Base-by-base conservation (phyloP, 257 asterid genomes). In the Asclepias syriaca region DNA sequence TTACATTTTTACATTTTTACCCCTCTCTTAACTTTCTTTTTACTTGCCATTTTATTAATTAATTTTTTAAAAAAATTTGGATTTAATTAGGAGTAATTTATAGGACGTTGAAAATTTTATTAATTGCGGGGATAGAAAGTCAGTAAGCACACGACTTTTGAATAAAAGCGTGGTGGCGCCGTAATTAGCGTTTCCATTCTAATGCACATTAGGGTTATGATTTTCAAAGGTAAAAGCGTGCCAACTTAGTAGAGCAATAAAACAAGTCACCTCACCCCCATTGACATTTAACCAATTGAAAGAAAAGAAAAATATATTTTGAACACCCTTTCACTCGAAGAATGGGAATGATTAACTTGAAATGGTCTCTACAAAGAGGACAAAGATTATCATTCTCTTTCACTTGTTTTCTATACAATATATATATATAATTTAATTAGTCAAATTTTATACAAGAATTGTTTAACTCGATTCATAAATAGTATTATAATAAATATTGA, bases 171-270 rank as follows among this genome's bases (percentile, higher is more conserved):
- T 37, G 49, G 14, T 27, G 22, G 50, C 24, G 49, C 29, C 69
- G 27, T 50, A 65, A 39, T 65, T 19, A 48, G 50, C 24, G 34
- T 65, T 54, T 65, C 3, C 51, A 65, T 65, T 40, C 16, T 19
- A 40, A 40, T 65, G 24, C 59, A 48, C 69, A 39, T 29, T n/a
- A n/a, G 54, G 43, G 43, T 65, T 10, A 43, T 22, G 57, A 40
- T 56, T 43, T 66, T 19, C 68, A 40, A 43, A 43, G 18, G 60
- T 34, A 37, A 74, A 55, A 54, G 67, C 48, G 72, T 74, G 59
- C 58, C 18, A 74, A 40, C 54, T 51, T 56, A 49, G 29, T 43
- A 11, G 19, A 27, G 29, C 57, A 24, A 43, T 4, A 4, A 12
- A 7, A 54, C 32, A 66, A 40, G 60, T 64, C 49, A 65, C 40